Base-by-base conservation (phyloP, 108 stramenopile genomes). In the Ochromonas danica region DNA sequence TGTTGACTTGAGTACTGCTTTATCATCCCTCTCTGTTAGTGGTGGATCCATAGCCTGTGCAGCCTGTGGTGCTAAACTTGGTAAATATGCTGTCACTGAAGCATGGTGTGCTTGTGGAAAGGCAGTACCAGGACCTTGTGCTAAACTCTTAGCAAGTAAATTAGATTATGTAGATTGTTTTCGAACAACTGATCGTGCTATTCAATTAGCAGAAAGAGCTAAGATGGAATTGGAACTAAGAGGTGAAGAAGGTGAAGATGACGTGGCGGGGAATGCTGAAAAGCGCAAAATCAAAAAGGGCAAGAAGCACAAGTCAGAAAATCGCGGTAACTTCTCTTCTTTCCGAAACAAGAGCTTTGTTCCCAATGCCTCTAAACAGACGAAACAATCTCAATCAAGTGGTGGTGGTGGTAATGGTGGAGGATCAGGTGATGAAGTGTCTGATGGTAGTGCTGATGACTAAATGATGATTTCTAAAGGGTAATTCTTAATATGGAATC, bases 311-410 rank as follows among this genome's bases (percentile, higher is more conserved):
- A 60, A 57, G 31, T 75, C 72, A 14, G 51, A 75, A 10, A 75
- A 75, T 36, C 36, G 41, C 3, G 72, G 72, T 14, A 75, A 75
- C 40, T 75, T 75, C 72, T 75, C 72, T 10, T 33, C 31, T 14
- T 75, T 75, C 40, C 72, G 72, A 38, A 75, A 75, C 31, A 75
- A 75, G 38, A 41, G 40, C 6, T 75, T 75, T 36, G 25, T 75
- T 27, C 72, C 72, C 14, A 75, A 75, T 75, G 72, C 72, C 14
- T 75, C 72, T 27, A 45, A 33, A 41, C n/a, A n/a, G n/a, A n/a
- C n/a, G n/a, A n/a, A n/a, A n/a, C n/a, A n/a, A n/a, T n/a, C n/a
- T n/a, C n/a, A n/a, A n/a, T n/a, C n/a, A n/a, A n/a, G n/a, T n/a
- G n/a, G n/a, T n/a, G n/a, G n/a, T n/a, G n/a, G n/a, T n/a, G n/a